A percentile compares a stretch with the other conserved stretches of the same genome.
Conservation (phyloP, 2,329 filamentous ascomycete genomes). For the Trichoderma sp. region DNA sequence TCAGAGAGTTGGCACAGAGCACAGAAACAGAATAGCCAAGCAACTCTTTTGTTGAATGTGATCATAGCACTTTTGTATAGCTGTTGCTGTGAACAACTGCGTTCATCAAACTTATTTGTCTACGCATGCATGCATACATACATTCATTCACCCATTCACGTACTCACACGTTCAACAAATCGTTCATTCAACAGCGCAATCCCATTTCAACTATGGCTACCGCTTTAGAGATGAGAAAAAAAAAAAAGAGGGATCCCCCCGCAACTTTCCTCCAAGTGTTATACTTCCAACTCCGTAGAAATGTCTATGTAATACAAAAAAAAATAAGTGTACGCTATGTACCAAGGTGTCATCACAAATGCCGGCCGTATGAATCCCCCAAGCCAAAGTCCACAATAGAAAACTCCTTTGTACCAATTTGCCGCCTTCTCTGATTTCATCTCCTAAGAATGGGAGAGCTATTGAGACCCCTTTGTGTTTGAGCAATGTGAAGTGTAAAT, state of each 20-base stretch:
- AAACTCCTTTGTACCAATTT: neutral
- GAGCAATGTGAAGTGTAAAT: neutral
- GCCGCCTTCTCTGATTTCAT: neutral
- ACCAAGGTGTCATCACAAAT: neutral
- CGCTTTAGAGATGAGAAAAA: neutral
- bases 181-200: neutral
- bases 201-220: neutral
- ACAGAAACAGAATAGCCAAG: neutral
- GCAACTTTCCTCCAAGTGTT: neutral
- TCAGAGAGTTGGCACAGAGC: neutral
- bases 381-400: neutral
- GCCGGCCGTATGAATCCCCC: neutral
- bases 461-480: neutral
- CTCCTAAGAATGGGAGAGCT: neutral
- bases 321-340: neutral
- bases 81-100: neutral
- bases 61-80: neutral
- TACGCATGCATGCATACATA: neutral
- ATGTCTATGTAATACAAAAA: neutral
- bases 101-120: neutral
- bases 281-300: neutral
- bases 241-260: neutral
- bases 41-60: neutral
- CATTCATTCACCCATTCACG: neutral
- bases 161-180: neutral